phyloP scores from a whole-genome alignment of 2,329 filamentous ascomycete species.

The Ceratocystis cubensis region DNA sequence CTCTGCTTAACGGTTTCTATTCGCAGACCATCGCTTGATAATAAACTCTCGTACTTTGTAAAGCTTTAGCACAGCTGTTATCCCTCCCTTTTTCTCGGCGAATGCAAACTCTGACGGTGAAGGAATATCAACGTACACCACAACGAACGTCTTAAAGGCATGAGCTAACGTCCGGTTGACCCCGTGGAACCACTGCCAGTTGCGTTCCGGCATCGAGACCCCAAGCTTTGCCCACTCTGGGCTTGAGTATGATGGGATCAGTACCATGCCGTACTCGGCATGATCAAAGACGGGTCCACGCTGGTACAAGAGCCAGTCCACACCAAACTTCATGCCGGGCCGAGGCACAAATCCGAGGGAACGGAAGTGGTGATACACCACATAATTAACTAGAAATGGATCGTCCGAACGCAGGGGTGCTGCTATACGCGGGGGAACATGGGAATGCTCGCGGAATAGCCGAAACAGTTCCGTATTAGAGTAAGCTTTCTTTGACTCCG shows the following conservation, averaged over 20 bases:
- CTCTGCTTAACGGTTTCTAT: conserved; percentile 45
- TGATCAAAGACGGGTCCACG: conserved; percentile 89
- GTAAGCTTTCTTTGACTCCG: conserved; percentile 34
- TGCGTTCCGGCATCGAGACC: conserved; percentile 37
- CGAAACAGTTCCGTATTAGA: conserved; percentile 46
- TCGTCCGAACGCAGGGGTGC: conserved; percentile 56
- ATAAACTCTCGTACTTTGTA: conserved; percentile 74
- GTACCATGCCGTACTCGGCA: conserved; percentile 78
- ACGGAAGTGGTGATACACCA: conserved; percentile 89
- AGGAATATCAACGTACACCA: conserved; percentile 87
- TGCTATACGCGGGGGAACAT: conserved; percentile 43
- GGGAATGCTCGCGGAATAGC: conserved; percentile 56
- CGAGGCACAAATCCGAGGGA: conserved; percentile 91
- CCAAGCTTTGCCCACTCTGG: conserved; percentile 54
- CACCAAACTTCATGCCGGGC: conserved; percentile 84
- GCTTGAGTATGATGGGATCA: conserved; percentile 71
- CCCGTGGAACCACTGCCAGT: conserved; percentile 78
- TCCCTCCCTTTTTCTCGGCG: conserved; percentile 36
- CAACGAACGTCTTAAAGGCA: conserved; percentile 76
- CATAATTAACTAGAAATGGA: conserved; percentile 73
- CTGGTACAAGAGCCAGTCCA: conserved; percentile 89
- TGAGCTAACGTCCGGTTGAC: conserved; percentile 81
- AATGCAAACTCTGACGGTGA: conserved; percentile 42
- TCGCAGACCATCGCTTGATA: conserved; percentile 72
- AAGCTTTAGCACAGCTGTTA: conserved; percentile 49